Percentiles rank a stretch among this genome's conserved stretches.
These are phyloP conservation scores for Arthrobotrys musiformis DNA, from an alignment of 2,329 filamentous ascomycete genomes.

Conservation along the genomic window DNA sequence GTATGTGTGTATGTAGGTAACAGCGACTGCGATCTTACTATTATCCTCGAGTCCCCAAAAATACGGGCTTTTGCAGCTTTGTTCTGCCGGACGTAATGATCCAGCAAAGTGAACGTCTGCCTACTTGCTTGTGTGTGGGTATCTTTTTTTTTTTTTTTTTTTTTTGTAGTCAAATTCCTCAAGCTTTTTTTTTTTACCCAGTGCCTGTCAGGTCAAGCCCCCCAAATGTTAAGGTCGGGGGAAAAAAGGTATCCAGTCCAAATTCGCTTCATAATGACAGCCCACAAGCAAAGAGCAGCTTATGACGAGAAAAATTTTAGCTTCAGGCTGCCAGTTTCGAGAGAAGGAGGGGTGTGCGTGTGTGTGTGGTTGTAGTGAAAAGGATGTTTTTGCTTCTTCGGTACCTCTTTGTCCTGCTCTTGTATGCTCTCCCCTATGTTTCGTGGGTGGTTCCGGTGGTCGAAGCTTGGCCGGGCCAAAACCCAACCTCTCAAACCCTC, in stretches of 20 bases:
- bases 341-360: slow-evolving; percentile 28
- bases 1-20: too few relatives aligned
- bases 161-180: slow-evolving; percentile 24
- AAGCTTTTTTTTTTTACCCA: slow-evolving; percentile 37
- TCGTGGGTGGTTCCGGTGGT: slow-evolving; percentile 43
- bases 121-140: slow-evolving; percentile 33
- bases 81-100: slow-evolving; percentile 52
- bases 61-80: slow-evolving; percentile 36
- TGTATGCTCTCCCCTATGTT: slow-evolving; percentile 48
- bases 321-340: slow-evolving; percentile 56
- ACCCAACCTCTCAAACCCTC: slow-evolving; percentile 30
- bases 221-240: background rate
- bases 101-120: slow-evolving; percentile 36
- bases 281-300: slow-evolving; percentile 40
- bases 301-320: slow-evolving; percentile 56
- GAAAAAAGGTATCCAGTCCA: background rate
- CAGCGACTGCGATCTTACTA: slow-evolving; percentile 14
- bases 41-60: background rate
- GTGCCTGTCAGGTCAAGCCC: slow-evolving; percentile 11
- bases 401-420: slow-evolving; percentile 12
- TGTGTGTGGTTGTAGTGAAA: slow-evolving; percentile 2
- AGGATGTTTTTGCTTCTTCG: slow-evolving; percentile 53
- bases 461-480: slow-evolving; percentile 28
- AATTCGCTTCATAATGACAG: slow-evolving; percentile 51
- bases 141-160: background rate